These are phyloP conservation scores for Narthecium ossifragum DNA, from an alignment of 106 monocot species.

Conservation along the genomic window DNA sequence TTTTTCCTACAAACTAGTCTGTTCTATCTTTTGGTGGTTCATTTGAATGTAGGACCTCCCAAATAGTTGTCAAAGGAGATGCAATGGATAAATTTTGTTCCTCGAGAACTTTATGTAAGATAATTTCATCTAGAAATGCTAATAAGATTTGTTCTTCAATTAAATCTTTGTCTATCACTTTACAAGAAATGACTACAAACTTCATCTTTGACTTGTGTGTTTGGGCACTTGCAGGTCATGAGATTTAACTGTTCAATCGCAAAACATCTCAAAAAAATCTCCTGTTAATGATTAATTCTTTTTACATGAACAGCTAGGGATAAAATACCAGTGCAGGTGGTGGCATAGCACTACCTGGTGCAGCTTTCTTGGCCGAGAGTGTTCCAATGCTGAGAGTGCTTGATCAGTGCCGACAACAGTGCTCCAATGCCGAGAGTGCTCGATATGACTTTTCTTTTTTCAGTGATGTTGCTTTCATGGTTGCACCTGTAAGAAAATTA, in stretches of 20 bases:
- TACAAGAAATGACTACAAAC: too few relatives aligned
- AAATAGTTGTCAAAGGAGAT: too few relatives aligned
- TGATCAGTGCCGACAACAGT: slow-evolving; percentile 13
- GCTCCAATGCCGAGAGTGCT: not conserved
- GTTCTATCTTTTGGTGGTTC: too few relatives aligned
- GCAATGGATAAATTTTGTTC: too few relatives aligned
- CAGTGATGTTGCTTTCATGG: slow-evolving; percentile 11
- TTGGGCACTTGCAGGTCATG: slow-evolving; percentile 43
- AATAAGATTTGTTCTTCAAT: too few relatives aligned
- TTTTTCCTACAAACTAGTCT: too few relatives aligned
- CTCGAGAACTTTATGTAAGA: too few relatives aligned
- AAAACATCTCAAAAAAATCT: not conserved
- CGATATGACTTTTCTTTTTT: slow-evolving; percentile 1
- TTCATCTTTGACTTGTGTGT: not conserved
- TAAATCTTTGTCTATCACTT: too few relatives aligned
- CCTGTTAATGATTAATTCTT: not conserved
- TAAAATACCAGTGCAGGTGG: slow-evolving; percentile 7
- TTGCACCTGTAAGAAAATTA: slow-evolving; percentile 14
- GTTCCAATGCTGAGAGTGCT: too few relatives aligned
- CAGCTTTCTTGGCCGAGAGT: too few relatives aligned
- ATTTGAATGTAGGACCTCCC: too few relatives aligned
- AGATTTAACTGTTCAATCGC: not conserved
- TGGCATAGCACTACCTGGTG: not conserved
- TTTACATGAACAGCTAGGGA: slow-evolving; percentile 27
- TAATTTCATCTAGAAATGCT: too few relatives aligned